These are phyloP conservation scores for Metschnikowia cubensis DNA, from an alignment of 805 yeast species.

Conservation along the genomic window DNA sequence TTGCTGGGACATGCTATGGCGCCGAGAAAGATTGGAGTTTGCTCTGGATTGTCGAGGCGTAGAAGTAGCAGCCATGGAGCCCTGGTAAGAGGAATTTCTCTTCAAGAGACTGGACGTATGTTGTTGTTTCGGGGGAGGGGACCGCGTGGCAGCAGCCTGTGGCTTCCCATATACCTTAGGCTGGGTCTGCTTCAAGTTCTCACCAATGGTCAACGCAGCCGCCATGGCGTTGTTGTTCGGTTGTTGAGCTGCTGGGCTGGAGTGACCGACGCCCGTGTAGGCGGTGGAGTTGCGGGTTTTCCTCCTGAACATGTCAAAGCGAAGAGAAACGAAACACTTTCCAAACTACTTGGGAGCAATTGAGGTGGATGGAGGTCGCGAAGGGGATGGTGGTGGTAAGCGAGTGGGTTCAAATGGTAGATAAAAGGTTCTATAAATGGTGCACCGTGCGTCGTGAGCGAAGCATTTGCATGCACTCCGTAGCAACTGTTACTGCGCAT, in stretches of 20 bases:
- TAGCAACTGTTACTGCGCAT: conserved; percentile 5
- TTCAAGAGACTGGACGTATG: conserved; percentile 15
- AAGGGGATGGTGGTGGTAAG: neutral
- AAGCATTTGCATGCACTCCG: conserved; percentile 1
- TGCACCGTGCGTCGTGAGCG: conserved; percentile 3
- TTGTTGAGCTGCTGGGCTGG: conserved; percentile 29
- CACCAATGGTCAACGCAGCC: conserved; percentile 43
- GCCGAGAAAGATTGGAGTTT: conserved; percentile 8
- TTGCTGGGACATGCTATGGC: conserved; percentile 7
- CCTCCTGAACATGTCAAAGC: conserved; percentile 24
- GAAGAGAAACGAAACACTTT: neutral
- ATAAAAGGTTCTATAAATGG: neutral
- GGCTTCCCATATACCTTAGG: conserved; percentile 13
- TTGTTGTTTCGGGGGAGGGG: conserved; percentile 15
- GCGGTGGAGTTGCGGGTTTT: conserved; percentile 32
- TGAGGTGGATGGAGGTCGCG: neutral
- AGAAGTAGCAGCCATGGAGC: conserved; percentile 7
- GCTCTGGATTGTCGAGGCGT: conserved; percentile 9
- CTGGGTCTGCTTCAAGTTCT: conserved; percentile 22
- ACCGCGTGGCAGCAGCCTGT: conserved; percentile 9
- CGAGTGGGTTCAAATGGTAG: neutral
- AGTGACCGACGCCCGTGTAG: conserved; percentile 42
- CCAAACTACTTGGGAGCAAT: neutral
- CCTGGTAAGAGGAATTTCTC: conserved; percentile 14
- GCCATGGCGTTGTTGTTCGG: conserved; percentile 41